Conservation (phyloP, 108 stramenopile genomes). For the Licmophora abbreviata region DNA sequence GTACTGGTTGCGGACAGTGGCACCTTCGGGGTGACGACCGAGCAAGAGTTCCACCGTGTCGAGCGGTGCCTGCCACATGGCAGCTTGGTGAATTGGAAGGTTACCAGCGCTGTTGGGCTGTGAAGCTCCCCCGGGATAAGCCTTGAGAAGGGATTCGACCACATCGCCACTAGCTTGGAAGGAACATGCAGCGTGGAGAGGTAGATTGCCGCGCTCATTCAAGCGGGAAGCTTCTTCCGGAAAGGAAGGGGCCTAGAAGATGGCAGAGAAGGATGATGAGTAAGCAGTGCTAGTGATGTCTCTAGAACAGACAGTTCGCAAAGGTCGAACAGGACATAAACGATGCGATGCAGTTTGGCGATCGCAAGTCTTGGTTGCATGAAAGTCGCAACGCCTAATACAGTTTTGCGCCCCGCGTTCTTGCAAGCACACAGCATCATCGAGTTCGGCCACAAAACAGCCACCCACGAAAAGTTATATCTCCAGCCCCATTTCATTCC, state of each 20-base stretch:
- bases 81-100: constrained; percentile 81
- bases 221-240: constrained; percentile 78
- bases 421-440: not conserved
- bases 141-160: constrained; percentile 64
- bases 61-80: constrained; percentile 81
- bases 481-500: too few relatives aligned
- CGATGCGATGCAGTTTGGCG: too few relatives aligned
- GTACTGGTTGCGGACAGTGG: constrained; percentile 79
- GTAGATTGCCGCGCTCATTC: constrained; percentile 85
- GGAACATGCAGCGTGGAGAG: constrained; percentile 79
- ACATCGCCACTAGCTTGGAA: constrained; percentile 82
- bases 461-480: not conserved
- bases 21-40: constrained; percentile 65
- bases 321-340: too few relatives aligned
- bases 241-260: constrained; percentile 65
- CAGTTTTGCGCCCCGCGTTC: too few relatives aligned
- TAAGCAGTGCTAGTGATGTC: too few relatives aligned
- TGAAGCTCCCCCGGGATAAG: constrained; percentile 69
- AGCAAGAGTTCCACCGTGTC: constrained; percentile 74
- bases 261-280: constrained; percentile 5
- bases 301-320: too few relatives aligned
- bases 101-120: constrained; percentile 77
- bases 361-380: too few relatives aligned
- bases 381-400: too few relatives aligned
- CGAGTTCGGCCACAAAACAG: not conserved